A percentile compares a stretch with the other conserved stretches of the same genome.
phyloP scores from a whole-genome alignment of 2,329 filamentous ascomycete species.

The Macrophomina pseudophaseolina region DNA sequence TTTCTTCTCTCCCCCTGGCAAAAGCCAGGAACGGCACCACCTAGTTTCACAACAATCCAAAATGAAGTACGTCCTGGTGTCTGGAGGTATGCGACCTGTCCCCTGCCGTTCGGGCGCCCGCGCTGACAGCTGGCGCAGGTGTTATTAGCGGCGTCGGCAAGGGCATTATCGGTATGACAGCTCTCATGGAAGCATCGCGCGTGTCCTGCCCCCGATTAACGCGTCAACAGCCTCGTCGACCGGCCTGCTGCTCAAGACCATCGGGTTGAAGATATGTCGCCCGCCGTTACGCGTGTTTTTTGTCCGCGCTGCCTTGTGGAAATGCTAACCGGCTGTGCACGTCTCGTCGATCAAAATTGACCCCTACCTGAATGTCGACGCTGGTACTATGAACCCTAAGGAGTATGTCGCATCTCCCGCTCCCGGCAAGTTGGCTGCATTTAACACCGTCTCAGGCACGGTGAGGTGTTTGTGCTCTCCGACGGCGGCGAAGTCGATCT shows the following conservation, averaged over 20 bases:
- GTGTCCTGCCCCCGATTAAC: constrained; percentile 34
- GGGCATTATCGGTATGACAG: constrained; percentile 67
- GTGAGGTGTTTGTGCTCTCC: constrained; percentile 86
- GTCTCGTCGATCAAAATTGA: constrained; percentile 73
- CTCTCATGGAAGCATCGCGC: constrained; percentile 24
- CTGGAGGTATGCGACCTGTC: constrained; percentile 65
- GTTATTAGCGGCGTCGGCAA: constrained; percentile 66
- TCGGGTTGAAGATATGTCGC: constrained; percentile 74
- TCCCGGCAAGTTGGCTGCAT: constrained; percentile 1
- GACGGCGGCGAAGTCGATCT: constrained; percentile 81
- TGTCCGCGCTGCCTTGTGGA: constrained; percentile 6
- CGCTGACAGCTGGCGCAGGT: constrained; percentile 40
- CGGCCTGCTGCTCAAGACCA: constrained; percentile 77
- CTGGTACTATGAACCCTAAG: constrained; percentile 72
- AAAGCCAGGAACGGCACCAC: constrained; percentile 45
- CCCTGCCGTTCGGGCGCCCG: constrained; percentile 27
- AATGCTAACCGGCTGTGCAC: constrained; percentile 42
- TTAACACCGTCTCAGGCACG: constrained; percentile 60
- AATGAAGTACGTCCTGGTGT: constrained; percentile 84
- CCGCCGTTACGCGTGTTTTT: constrained; percentile 28
- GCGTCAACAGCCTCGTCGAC: constrained; percentile 66
- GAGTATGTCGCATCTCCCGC: constrained; percentile 51
- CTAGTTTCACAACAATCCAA: constrained; percentile 44
- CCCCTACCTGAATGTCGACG: constrained; percentile 77
- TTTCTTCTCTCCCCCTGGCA: constrained; percentile 51